Percentiles rank a stretch among this genome's conserved stretches.
These are phyloP conservation scores for Aspergillus steynii DNA, from an alignment of 495 filamentous ascomycete species.

Conservation along the genomic window DNA sequence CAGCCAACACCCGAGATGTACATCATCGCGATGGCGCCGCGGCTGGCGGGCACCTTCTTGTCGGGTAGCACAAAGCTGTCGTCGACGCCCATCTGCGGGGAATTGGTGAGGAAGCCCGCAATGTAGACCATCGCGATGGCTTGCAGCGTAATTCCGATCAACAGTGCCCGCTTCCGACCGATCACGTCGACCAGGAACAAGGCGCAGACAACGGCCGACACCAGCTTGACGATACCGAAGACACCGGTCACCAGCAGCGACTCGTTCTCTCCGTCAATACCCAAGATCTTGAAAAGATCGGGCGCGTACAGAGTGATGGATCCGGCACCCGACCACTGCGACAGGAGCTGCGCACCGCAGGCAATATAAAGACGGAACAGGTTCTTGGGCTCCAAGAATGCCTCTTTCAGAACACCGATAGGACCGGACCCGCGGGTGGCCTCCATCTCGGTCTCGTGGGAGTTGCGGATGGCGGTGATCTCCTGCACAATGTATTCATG, in stretches of 20 bases:
- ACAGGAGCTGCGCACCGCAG: constrained; percentile 59
- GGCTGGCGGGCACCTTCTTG: constrained; percentile 38
- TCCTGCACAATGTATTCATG: constrained; percentile 55
- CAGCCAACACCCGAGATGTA: constrained; percentile 67
- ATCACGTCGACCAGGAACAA: constrained; percentile 74
- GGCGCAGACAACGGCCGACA: constrained; percentile 62
- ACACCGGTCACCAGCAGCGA: constrained; percentile 66
- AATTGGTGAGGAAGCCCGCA: constrained; percentile 61
- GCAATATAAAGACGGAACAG: constrained; percentile 64
- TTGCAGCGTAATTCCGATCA: constrained; percentile 63
- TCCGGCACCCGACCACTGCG: constrained; percentile 70
- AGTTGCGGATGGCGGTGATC: constrained; percentile 60
- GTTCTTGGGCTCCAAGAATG: constrained; percentile 60
- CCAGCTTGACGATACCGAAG: constrained; percentile 70
- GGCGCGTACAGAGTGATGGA: constrained; percentile 68
- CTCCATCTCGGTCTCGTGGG: constrained; percentile 69
- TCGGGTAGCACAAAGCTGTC: constrained; percentile 30
- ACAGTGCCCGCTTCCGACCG: constrained; percentile 67
- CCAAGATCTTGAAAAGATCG: constrained; percentile 65
- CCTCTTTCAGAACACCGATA: constrained; percentile 58
- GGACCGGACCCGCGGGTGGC: constrained; percentile 57
- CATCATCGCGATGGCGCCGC: constrained; percentile 65
- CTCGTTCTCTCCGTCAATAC: constrained; percentile 60
- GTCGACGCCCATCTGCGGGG: constrained; percentile 45
- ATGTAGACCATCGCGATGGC: constrained; percentile 68